phyloP scores from a whole-genome alignment of 2,329 filamentous ascomycete genomes.

The Chaetomiaceae sp. region DNA sequence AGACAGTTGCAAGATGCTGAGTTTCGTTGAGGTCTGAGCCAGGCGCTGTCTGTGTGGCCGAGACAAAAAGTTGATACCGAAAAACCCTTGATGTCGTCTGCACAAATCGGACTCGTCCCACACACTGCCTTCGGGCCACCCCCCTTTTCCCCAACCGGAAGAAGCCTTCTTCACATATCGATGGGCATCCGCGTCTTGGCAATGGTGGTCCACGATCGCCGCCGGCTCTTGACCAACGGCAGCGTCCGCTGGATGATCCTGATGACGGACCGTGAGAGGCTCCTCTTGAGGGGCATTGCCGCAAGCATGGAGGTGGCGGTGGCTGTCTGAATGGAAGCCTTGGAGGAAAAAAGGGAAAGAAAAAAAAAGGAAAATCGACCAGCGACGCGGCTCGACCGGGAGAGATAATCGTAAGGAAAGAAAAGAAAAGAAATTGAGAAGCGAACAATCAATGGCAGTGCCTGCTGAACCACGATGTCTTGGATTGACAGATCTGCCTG shows the following conservation, averaged over 20 bases:
- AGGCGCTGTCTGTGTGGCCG: too few species aligned
- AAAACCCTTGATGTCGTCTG: too few species aligned
- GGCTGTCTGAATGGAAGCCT: too few species aligned
- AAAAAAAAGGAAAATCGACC: conserved; percentile 1
- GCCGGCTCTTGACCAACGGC: conserved; percentile 16
- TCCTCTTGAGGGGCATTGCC: conserved; percentile 11
- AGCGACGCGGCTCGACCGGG: conserved; percentile 3
- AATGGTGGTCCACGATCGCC: conserved; percentile 17
- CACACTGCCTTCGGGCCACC: too few species aligned
- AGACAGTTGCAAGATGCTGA: too few species aligned
- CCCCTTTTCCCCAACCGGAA: too few species aligned
- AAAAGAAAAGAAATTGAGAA: neutral
- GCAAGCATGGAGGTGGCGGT: conserved; percentile 6
- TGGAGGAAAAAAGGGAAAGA: too few species aligned
- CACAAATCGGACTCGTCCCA: too few species aligned
- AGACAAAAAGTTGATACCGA: too few species aligned
- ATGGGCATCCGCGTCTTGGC: conserved; percentile 19
- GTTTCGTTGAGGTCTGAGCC: too few species aligned
- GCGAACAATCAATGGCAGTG: conserved; percentile 13
- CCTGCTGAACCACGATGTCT: conserved; percentile 9
- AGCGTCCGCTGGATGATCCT: conserved; percentile 19
- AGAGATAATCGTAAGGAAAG: neutral
- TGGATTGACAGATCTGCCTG: neutral
- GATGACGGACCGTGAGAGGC: conserved; percentile 19
- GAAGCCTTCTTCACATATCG: conserved; percentile 15